Evolutionary conservation across 2,329 filamentous ascomycete species (phyloP), one percentile per base, ranked within the genome.

Genomic region (Colletotrichum incanum): DNA sequence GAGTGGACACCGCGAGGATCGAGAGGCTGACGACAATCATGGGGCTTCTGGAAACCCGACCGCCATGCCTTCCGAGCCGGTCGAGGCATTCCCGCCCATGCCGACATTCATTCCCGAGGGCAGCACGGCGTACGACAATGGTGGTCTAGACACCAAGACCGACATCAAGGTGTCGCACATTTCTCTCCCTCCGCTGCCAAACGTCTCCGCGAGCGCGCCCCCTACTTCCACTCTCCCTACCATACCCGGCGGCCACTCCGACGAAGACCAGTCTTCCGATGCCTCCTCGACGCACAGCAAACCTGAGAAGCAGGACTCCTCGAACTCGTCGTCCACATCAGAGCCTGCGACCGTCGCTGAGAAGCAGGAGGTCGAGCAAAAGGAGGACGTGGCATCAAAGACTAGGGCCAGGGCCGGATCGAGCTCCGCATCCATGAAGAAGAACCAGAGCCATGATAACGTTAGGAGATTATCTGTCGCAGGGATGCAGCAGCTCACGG

Each of bases 401-500:
- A 39, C 55, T 1, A 59, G 67, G 39, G 58, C 64, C 23, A 60
- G 66, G 31, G 64, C 60, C 23, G 67, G 65, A n/a, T 72, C 74
- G 23, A 67, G 55, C 34, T 70, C 66, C n/a, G 67, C 61, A 50
- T 69, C 70, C 34, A 72, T 74, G 62, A 75, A 56, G 50, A 79
- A 76, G 60, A 77, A 76, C 37, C 62, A 74, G 41, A 83, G 81
- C 73, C 79, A 82, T 52, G 86, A 85, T 72, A 85, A 82, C 59
- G 80, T 90, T 58, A 85, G 87, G 66, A 86, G 88, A 47, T 82
- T 92, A 34, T 90, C 89, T 0, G 87, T 87, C 9, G 86, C 84
- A 47, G 88, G 90, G 76, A 90, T 92, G 77, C 86, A 89, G 65
- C 86, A 89, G 71, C 80, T 92, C 71, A 86, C 88, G 18, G 86